Conservation (phyloP, 1,284 basidiomycete species). For the Puccinia coronata region DNA sequence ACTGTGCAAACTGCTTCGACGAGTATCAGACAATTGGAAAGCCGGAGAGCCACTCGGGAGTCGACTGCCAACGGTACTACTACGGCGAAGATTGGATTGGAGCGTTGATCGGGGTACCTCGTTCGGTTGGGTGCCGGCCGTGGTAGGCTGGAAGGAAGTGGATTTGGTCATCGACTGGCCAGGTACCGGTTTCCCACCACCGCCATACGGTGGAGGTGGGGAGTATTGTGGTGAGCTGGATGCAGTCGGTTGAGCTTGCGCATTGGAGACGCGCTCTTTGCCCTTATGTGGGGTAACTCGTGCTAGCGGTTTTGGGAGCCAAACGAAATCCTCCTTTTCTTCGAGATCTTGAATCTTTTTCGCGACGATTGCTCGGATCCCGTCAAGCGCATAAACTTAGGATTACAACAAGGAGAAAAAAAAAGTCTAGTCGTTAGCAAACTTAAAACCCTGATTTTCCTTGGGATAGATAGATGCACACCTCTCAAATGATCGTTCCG, state of each 20-base stretch:
- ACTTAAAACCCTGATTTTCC: background rate
- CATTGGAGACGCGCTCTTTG: slow-evolving; percentile 25
- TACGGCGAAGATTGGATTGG: slow-evolving; percentile 20
- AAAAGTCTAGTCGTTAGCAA: background rate
- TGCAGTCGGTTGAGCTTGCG: background rate
- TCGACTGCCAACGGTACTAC: slow-evolving; percentile 42
- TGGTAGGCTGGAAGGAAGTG: slow-evolving; percentile 24
- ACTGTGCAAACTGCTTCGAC: slow-evolving; percentile 32
- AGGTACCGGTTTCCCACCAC: slow-evolving; percentile 11
- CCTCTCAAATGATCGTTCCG: slow-evolving; percentile 56
- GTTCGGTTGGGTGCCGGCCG: background rate
- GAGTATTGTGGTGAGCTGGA: slow-evolving; percentile 38
- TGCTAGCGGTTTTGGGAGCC: slow-evolving; percentile 17
- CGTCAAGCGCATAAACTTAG: slow-evolving; percentile 55
- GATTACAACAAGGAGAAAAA: background rate
- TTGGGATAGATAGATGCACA: background rate
- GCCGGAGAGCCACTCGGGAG: background rate
- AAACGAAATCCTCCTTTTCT: slow-evolving; percentile 45
- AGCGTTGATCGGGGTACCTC: background rate
- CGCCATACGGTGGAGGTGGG: slow-evolving; percentile 38
- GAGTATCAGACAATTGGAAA: slow-evolving; percentile 4
- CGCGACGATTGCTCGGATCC: slow-evolving; percentile 55
- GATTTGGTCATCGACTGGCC: slow-evolving; percentile 38
- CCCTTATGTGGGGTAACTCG: slow-evolving; percentile 25
- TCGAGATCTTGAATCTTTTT: slow-evolving; percentile 53